These are phyloP conservation scores for Saccharomycopsis schoenii DNA, from an alignment of 805 yeast species.

Conservation along the genomic window DNA sequence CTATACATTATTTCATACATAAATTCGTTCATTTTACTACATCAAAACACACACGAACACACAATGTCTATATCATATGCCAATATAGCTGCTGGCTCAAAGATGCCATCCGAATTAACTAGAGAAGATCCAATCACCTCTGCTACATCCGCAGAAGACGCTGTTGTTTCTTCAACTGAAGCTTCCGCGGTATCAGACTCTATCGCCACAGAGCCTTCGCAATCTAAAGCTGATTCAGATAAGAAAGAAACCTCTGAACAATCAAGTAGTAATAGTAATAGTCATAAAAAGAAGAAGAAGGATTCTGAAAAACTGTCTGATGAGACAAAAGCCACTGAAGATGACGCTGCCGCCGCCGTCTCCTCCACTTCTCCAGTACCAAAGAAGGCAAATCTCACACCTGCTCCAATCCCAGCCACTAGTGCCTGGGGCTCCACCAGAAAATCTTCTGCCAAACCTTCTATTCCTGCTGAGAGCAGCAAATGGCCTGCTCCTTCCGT, in stretches of 20 bases:
- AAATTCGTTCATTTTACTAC: too few species aligned
- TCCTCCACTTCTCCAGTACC: not conserved
- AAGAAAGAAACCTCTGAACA: not conserved
- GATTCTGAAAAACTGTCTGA: not conserved
- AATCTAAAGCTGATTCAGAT: not conserved
- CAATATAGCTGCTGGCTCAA: conserved; percentile 14
- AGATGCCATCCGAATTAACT: not conserved
- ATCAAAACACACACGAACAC: not conserved
- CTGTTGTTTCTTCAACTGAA: not conserved
- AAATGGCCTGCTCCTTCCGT: conserved; percentile 11
- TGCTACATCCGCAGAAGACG: not conserved
- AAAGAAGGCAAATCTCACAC: conserved; percentile 29
- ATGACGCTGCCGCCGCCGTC: not conserved
- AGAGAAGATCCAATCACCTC: not conserved
- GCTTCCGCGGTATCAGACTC: too few species aligned
- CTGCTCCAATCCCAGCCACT: conserved; percentile 56
- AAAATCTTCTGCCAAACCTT: conserved; percentile 22
- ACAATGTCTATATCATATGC: conserved; percentile 12
- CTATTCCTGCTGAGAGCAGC: conserved; percentile 8
- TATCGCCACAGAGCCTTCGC: not conserved
- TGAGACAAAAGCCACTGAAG: not conserved
- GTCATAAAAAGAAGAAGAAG: not conserved
- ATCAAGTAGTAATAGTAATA: not conserved
- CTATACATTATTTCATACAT: too few species aligned
- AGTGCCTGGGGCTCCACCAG: conserved; percentile 47